phyloP scores from a whole-genome alignment of 1,284 basidiomycete species.

The Puccinia coronata region DNA sequence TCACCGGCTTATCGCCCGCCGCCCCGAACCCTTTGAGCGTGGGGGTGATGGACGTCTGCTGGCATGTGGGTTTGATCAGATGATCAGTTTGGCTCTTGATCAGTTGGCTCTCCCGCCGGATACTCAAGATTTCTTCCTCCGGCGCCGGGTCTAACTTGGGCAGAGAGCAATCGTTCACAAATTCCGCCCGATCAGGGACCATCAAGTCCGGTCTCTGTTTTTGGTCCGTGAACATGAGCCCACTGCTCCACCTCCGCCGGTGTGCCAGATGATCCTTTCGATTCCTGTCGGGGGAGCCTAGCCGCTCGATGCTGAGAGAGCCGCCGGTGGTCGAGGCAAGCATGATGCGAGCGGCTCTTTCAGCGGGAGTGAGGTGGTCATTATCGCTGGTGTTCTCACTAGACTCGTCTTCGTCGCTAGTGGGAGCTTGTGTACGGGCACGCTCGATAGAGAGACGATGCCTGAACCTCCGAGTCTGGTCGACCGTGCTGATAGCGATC shows the following conservation, averaged over 20 bases:
- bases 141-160: not conserved
- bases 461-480: conserved; percentile 44
- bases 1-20: conserved; percentile 24
- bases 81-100: conserved; percentile 7
- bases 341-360: conserved; percentile 59
- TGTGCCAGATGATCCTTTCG: conserved; percentile 49
- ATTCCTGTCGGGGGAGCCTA: conserved; percentile 16
- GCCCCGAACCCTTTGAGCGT: conserved; percentile 48
- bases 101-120: not conserved
- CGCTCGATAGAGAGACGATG: not conserved
- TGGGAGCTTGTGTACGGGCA: not conserved
- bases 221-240: not conserved
- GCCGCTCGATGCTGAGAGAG: not conserved
- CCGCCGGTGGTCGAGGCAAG: no score
- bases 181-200: not conserved
- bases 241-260: conserved; percentile 40
- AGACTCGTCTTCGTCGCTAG: no score
- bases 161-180: not conserved
- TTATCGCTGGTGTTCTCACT: no score
- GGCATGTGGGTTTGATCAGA: not conserved
- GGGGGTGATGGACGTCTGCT: conserved; percentile 28
- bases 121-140: not conserved
- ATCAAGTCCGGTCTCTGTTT: conserved; percentile 1
- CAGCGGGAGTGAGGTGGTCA: conserved; percentile 56
- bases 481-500: conserved; percentile 61